Conservation (phyloP, 192 early-diverging fungal species). For the Chytriomyces sp. region DNA sequence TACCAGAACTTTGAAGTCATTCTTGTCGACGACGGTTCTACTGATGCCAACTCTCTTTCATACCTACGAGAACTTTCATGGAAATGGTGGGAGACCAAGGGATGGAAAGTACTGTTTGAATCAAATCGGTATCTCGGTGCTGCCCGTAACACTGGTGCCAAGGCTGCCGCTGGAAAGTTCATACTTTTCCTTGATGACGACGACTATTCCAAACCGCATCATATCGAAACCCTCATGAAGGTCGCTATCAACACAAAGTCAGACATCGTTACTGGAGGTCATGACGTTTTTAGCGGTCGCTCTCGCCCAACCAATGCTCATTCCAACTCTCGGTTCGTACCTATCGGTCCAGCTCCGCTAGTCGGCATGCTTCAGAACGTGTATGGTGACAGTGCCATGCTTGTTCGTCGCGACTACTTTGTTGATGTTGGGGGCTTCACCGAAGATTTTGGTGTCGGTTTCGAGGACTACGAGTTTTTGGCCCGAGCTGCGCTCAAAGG, state of each 20-base stretch:
- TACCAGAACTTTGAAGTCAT: conserved; percentile 46
- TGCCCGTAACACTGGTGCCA: conserved; percentile 43
- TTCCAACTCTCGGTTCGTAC: conserved; percentile 36
- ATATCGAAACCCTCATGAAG: conserved; percentile 43
- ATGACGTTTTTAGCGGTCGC: conserved; percentile 40
- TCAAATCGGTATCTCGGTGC: conserved; percentile 48
- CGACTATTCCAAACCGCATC: conserved; percentile 44
- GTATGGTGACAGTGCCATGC: conserved; percentile 45
- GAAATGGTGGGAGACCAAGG: conserved; percentile 43
- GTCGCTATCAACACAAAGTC: conserved; percentile 49
- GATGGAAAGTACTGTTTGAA: conserved; percentile 46
- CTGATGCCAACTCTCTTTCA: conserved; percentile 28
- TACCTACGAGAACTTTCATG: conserved; percentile 42
- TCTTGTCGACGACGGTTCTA: conserved; percentile 47
- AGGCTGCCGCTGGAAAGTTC: conserved; percentile 39
- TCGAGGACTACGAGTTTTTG: conserved; percentile 53
- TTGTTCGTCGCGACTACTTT: conserved; percentile 44
- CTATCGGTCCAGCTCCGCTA: conserved; percentile 38
- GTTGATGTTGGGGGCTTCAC: conserved; percentile 41
- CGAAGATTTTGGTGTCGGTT: conserved; percentile 47
- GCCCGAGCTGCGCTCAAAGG: conserved; percentile 34
- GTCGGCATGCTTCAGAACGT: conserved; percentile 49
- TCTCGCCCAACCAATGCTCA: conserved; percentile 11
- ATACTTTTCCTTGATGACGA: conserved; percentile 49
- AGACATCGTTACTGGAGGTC: conserved; percentile 46